A percentile compares a stretch with the other conserved stretches of the same genome.
Evolutionary conservation across 2,329 filamentous ascomycete genomes (phyloP).

Genomic region (Plenodomus tracheiphilus): DNA sequence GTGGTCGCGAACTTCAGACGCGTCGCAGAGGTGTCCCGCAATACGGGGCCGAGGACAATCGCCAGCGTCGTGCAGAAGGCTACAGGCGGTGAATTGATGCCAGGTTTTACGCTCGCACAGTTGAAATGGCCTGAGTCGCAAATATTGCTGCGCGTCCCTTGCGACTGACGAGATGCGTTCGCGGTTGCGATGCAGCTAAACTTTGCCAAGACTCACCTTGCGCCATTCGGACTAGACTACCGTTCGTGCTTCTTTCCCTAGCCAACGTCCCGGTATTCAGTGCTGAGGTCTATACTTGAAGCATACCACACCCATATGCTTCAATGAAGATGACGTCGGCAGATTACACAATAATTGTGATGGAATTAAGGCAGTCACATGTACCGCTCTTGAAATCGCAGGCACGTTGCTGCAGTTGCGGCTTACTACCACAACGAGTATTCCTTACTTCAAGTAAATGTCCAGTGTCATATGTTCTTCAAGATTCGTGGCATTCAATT

Average conservation of each 20-base stretch:
- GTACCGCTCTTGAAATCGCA: too few species aligned
- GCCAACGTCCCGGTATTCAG: too few species aligned
- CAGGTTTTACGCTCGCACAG: slow-evolving; percentile 5
- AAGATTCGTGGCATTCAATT: too few species aligned
- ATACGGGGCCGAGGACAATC: background rate
- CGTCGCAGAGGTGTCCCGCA: slow-evolving; percentile 24
- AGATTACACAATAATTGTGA: too few species aligned
- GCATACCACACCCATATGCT: too few species aligned
- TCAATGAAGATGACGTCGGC: too few species aligned
- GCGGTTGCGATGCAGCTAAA: slow-evolving; percentile 22
- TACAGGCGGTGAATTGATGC: slow-evolving; percentile 5
- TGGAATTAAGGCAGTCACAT: too few species aligned
- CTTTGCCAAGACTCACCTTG: slow-evolving; percentile 20
- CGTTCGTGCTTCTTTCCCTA: background rate
- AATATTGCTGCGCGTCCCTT: slow-evolving; percentile 31
- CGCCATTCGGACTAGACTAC: background rate
- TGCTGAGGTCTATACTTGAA: too few species aligned
- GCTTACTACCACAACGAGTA: too few species aligned
- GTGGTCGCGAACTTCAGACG: slow-evolving; percentile 35
- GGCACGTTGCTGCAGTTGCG: too few species aligned
- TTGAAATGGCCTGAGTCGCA: slow-evolving; percentile 11
- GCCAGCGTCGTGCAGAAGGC: slow-evolving; percentile 3
- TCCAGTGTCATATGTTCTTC: too few species aligned
- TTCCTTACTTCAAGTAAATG: too few species aligned
- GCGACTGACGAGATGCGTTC: slow-evolving; percentile 24